Evolutionary conservation across 768 basidiomycete species (phyloP), one percentile per base, ranked within the genome.

Genomic region (Lentinus brumalis): DNA sequence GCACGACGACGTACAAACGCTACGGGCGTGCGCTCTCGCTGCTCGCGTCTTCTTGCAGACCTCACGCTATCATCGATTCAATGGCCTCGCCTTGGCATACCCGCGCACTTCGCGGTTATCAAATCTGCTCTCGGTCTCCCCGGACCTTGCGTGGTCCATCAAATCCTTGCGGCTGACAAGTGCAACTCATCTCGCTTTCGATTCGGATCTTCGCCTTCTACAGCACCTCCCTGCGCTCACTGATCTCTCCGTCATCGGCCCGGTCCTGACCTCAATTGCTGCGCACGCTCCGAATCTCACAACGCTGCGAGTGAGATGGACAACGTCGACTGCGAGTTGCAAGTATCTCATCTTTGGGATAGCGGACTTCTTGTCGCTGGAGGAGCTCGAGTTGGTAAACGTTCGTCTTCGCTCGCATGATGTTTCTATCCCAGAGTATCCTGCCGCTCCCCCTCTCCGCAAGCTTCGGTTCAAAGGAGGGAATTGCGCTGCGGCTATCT

Each of bases 61-160:
- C 14, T 29, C 63, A 7, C 62, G 66, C n/a, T 66, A 53, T 31
- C 67, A 66, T 41, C 59, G 59, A 46, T 64, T 66, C 62, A 26
- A 53, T 14, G 5, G 4, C 4, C 16, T 57, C 16, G 35, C 12
- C 21, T 41, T 63, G 7, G 21, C 15, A n/a, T 26, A 10, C 5
- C 26, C 41, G 1, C 32, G 54, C 10, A 32, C 40, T 18, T 32
- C 8, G 4, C 4, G n/a, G 5, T 38, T 58, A 3, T 5, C 29
- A 14, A 26, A 26, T 2, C 50, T 59, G 6, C 31, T 64, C n/a
- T 32, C 31, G 32, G 49, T 53, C 3, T 38, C 59, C 5, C 58
- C 55, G 10, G 59, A 56, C 4, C 53, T 66, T 8, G 62, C 55
- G 10, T 41, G 31, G 12, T 32, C 32, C 12, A 50, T 66, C 16